phyloP scores from a whole-genome alignment of 306 rosid species.

The Dalbergia cultrata region DNA sequence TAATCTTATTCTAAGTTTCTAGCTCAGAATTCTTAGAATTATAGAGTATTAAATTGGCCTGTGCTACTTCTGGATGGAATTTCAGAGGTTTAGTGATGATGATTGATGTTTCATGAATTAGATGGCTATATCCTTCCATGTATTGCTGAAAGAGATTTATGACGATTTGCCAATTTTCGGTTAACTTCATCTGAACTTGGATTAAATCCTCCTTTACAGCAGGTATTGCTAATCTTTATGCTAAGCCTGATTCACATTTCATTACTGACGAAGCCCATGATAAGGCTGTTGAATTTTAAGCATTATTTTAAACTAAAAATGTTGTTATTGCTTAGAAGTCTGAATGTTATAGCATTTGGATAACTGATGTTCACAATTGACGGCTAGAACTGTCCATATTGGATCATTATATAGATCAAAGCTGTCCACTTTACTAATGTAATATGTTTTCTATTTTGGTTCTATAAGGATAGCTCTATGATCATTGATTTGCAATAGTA shows the following conservation, averaged over 20 bases:
- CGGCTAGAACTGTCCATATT: background rate
- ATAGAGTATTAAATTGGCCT: slow-evolving; percentile 8
- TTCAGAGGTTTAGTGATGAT: slow-evolving; percentile 25
- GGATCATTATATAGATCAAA: slow-evolving; percentile 15
- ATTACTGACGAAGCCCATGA: background rate
- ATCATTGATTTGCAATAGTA: background rate
- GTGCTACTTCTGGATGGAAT: slow-evolving; percentile 1
- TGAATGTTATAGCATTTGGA: slow-evolving; percentile 5
- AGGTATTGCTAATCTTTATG: slow-evolving; percentile 53
- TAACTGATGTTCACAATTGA: slow-evolving; percentile 8
- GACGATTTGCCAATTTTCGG: slow-evolving; percentile 74
- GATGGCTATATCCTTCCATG: slow-evolving; percentile 84
- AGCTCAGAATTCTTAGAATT: background rate
- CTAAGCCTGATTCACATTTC: slow-evolving; percentile 28
- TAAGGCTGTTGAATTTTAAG: background rate
- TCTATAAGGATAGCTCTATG: background rate
- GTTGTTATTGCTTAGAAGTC: slow-evolving; percentile 8
- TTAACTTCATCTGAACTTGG: slow-evolving; percentile 65
- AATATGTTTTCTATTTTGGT: background rate
- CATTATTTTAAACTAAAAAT: slow-evolving; percentile 1
- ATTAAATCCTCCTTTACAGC: slow-evolving; percentile 64
- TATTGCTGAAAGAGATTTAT: slow-evolving; percentile 80
- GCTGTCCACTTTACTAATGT: background rate
- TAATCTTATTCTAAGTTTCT: slow-evolving; percentile 6
- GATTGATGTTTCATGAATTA: slow-evolving; percentile 51